Base-by-base conservation (phyloP, 192 early-diverging fungal species). In the Podila minutissima region DNA sequence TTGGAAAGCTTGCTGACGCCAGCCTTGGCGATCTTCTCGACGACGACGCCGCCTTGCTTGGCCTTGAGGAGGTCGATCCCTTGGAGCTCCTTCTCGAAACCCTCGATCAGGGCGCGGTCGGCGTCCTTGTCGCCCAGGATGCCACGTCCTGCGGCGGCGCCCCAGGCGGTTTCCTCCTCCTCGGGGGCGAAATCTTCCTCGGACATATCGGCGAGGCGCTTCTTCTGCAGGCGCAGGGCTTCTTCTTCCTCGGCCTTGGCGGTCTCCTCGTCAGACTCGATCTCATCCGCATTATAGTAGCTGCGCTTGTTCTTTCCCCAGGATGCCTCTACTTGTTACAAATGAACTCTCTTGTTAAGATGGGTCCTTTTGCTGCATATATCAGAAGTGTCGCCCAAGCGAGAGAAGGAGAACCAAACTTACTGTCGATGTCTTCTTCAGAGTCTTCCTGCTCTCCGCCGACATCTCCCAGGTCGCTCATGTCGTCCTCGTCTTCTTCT, bases 111-210 rank as follows among this genome's bases (percentile, higher is more conserved):
- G 5, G 83, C 72, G 57, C 75, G 83, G 46, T 89, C 86, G 9
- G 82, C 82, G 63, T 86, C 86, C 41, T 77, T 77, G 76, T 89
- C 84, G 31, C 77, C 75, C 71, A 82, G 50, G 29, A 55, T 28
- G 15, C 77, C 69, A 32, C 59, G 74, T 24, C 65, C 82, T 28
- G 71, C 65, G 22, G 72, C 71, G 37, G 82, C 10, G 19, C 84
- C 84, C 87, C 87, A 88, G 7, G 83, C 85, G 70, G 86, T 73
- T 46, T 91, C 74, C 49, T 92, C 94, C 55, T 94, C 93, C 28
- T 92, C 93, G 59, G 94, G 93, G 19, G 97, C 84, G 73, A 96
- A 97, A 87, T 98, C 97, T 62, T 88, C 93, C 75, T 97, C 97
- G 35, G 91, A 86, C 86, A 97, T 90, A 33, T 84, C 88, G 59